phyloP scores from a whole-genome alignment of 768 basidiomycete genomes.

The Lentinula sp. region DNA sequence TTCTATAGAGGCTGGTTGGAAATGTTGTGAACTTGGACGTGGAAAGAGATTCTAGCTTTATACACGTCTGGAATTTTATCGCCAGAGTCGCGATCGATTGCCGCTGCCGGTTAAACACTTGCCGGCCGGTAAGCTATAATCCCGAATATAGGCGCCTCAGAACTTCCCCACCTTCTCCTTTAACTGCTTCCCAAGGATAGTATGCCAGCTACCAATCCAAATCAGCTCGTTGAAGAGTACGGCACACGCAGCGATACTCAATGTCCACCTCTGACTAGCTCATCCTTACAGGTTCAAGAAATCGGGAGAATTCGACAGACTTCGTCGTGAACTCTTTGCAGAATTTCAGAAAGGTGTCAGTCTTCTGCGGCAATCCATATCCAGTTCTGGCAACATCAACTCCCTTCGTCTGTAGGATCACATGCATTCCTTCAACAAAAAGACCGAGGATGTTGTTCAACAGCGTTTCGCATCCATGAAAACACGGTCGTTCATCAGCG shows the following conservation, averaged over 20 bases:
- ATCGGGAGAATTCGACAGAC: slow-evolving; percentile 71
- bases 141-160: not conserved
- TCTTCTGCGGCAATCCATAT: slow-evolving; percentile 9
- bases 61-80: not conserved
- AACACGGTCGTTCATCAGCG: not conserved
- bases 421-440: slow-evolving; percentile 44
- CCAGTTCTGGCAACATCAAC: not conserved
- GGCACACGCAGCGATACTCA: slow-evolving; percentile 9
- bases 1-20: not conserved
- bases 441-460: slow-evolving; percentile 57
- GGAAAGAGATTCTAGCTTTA: slow-evolving; percentile 8
- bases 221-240: slow-evolving; percentile 61
- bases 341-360: slow-evolving; percentile 60
- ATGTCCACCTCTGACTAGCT: slow-evolving; percentile 1
- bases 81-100: not conserved
- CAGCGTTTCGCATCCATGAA: slow-evolving; percentile 25
- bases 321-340: slow-evolving; percentile 57
- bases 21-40: slow-evolving; percentile 8
- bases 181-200: not conserved
- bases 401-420: slow-evolving; percentile 33
- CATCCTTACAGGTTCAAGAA: slow-evolving; percentile 59
- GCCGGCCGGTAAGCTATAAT: not conserved
- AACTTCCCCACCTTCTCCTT: not conserved
- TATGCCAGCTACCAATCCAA: slow-evolving; percentile 52
- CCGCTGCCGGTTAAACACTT: not conserved